Evolutionary conservation across 2,329 filamentous ascomycete species (phyloP), one percentile per base, ranked within the genome.

Genomic region (Penicillium sp.): DNA sequence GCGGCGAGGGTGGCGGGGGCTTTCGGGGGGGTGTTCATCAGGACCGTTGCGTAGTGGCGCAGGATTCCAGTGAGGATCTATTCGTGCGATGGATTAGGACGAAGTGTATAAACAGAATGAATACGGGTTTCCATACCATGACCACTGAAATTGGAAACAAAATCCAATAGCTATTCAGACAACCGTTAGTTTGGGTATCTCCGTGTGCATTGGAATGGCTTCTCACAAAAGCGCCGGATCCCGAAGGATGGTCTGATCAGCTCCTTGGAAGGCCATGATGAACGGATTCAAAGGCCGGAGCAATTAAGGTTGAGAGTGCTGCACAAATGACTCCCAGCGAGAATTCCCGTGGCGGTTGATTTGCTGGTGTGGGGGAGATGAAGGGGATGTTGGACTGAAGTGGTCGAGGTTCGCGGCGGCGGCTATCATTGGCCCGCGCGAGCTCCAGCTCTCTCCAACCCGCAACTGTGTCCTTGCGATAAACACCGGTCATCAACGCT

Each of bases 181-280:
- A 39, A 31, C 54, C 19, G 55, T 66, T 50, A 67, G 67, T 52
- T 46, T 27, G 29, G 39, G 42, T 55, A 23, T 57, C 45, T 49
- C 49, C 33, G 35, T 54, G 46, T 55, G 27, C n/a, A 43, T 27
- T 54, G 48, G 27, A 52, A 31, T 47, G 9, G 29, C 35, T 26
- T 64, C 91, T 73, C 81, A 98, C 95, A 99, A 96, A 65, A 99
- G 83, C 79, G 96, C 93, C 72, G 95, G 93, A 89, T 99, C 96
- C 85, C 95, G 80, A 81, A 96, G 90, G 85, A 99, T 97, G 81
- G 92, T 95, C 83, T 99, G 95, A 67, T 91, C 88, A 65, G 90
- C 85, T 65, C 89, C 83, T 80, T 95, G 75, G 57, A 77, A 88
- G 69, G 90, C 89, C 93, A 98, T 98, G 52, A 63, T 79, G 71